Conservation (phyloP, 164 flowering plant genomes). For the Annona cherimola region DNA sequence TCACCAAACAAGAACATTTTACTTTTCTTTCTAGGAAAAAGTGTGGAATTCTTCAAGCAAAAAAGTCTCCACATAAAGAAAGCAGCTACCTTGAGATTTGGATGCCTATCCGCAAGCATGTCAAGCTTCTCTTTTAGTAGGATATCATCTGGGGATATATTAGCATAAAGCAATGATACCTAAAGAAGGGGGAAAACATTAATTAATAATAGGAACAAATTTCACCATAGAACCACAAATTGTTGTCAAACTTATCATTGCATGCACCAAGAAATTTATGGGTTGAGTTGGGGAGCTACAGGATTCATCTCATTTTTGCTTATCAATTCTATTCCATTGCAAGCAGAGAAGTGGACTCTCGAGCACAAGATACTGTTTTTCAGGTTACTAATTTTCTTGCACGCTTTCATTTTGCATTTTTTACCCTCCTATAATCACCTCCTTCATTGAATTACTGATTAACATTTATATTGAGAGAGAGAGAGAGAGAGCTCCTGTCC, state of each 20-base stretch:
- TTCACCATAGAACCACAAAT: neutral
- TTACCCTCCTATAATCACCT: neutral
- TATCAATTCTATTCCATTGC: neutral
- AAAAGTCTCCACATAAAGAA: neutral
- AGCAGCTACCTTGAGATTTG: constrained; percentile 76
- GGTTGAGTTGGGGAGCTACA: neutral
- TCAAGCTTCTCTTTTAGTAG: constrained; percentile 93
- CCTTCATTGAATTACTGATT: neutral
- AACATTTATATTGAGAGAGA: too few species aligned
- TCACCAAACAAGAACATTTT: neutral
- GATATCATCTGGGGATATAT: constrained; percentile 94
- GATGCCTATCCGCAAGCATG: constrained; percentile 68
- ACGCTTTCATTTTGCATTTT: neutral
- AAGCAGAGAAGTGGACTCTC: neutral
- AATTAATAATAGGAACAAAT: neutral
- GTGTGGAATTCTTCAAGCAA: neutral
- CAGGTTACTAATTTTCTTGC: neutral
- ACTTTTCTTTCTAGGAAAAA: neutral
- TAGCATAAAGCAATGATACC: constrained; percentile 86
- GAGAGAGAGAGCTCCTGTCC: too few species aligned
- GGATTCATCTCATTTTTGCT: neutral
- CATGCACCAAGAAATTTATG: neutral
- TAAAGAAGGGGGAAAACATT: constrained; percentile 19
- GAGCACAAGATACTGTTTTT: neutral
- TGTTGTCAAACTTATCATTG: neutral